Evolutionary conservation across 2,329 filamentous ascomycete genomes (phyloP).

Genomic region (Clarireedia homoeocarpa): DNA sequence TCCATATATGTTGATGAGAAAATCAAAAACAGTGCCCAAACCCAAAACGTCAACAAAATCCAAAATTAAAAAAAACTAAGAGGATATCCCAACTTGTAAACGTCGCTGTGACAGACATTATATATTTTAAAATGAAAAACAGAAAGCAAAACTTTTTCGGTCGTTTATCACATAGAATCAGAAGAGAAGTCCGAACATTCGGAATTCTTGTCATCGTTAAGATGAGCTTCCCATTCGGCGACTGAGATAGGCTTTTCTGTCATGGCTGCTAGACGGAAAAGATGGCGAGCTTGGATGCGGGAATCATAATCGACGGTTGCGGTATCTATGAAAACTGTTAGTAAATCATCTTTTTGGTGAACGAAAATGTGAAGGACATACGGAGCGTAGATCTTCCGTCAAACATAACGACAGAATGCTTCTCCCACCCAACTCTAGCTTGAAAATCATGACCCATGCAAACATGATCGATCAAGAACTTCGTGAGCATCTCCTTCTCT

Average conservation of each 20-base stretch:
- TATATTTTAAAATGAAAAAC: neutral
- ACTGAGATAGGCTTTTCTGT: constrained; percentile 42
- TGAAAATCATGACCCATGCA: constrained; percentile 63
- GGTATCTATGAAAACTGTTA: constrained; percentile 32
- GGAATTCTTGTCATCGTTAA: constrained; percentile 5
- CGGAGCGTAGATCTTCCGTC: constrained; percentile 40
- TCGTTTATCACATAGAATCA: neutral
- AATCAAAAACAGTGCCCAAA: neutral
- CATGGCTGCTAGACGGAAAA: constrained; percentile 42
- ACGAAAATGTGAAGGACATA: constrained; percentile 26
- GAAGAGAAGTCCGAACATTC: constrained; percentile 3
- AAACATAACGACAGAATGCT: constrained; percentile 42
- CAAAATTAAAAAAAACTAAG: neutral
- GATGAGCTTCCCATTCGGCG: constrained; percentile 14
- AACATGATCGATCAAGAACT: constrained; percentile 59
- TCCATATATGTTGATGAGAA: neutral
- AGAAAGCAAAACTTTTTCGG: neutral
- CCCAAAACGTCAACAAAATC: neutral
- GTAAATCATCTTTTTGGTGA: constrained; percentile 4
- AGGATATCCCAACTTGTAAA: constrained; percentile 8
- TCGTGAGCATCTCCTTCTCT: constrained; percentile 59
- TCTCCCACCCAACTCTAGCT: constrained; percentile 59
- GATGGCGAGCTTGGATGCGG: constrained; percentile 38
- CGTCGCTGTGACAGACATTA: neutral
- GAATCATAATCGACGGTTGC: constrained; percentile 43